Base-by-base conservation (phyloP, 2,329 filamentous ascomycete genomes). In the Epichloe uncinata region DNA sequence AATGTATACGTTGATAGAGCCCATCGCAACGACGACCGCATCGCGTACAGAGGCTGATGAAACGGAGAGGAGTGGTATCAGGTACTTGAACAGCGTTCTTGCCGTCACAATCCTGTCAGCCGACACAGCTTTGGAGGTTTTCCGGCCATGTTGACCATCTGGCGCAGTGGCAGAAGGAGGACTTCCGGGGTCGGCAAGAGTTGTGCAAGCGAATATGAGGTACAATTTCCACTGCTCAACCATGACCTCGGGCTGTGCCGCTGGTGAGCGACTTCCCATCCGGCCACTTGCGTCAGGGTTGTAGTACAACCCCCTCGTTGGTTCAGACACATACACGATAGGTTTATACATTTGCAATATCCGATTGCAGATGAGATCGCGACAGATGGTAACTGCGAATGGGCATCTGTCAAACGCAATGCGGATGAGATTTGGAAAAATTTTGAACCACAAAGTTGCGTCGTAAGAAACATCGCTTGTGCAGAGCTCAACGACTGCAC, bases 141-240 rank as follows among this genome's bases (percentile, higher is more conserved):
- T 95, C 42, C 91, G 79, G 4, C 80, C 76, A 65, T 97, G 91
- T 55, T 94, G 85, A 2, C 72, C 71, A 33, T 82, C 72, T 50
- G 81, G 78, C 3, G 66, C 56, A 1, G 63, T 55, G 16, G 50
- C 61, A 36, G 56, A 52, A 13, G 60, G 62, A 20, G 74, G 73
- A 50, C 73, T 80, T 9, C 88, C 88, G 9, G 87, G 79, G 56
- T 93, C 93, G 37, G 87, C 90, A 50, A 98, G 73, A 0, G 93
- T 97, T 9, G 91, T 95, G 67, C 94, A 98, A 9, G 91, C 93
- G 69, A 98, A 96, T 50, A 96, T 90, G 26, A 98, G 75, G 64
- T 97, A 97, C 2, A 97, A 73, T 66, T 96, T 97, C 91, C 91
- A 98, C 63, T 98, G 93, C 66, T 97, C 94, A 52, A 98, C 81